phyloP scores from a whole-genome alignment of 2,329 filamentous ascomycete species.

The Alternaria gaisen region DNA sequence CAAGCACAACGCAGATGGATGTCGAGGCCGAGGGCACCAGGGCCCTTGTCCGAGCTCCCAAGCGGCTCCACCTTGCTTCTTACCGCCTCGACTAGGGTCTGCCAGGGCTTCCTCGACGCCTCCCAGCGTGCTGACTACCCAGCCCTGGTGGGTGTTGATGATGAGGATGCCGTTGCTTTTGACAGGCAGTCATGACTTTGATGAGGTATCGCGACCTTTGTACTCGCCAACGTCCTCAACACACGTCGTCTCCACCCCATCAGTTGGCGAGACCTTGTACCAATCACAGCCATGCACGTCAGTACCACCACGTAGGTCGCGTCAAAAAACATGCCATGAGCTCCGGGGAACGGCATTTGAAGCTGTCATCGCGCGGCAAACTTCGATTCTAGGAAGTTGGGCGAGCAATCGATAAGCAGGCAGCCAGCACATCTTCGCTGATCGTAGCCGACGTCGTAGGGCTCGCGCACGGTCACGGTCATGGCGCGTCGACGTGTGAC shows the following conservation, averaged over 20 bases:
- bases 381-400: slow-evolving; percentile 6
- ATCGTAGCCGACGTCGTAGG: not conserved
- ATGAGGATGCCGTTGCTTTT: not conserved
- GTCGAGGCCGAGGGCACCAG: slow-evolving; percentile 8
- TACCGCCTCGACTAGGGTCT: slow-evolving; percentile 20
- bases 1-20: slow-evolving; percentile 17
- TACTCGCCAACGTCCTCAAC: slow-evolving; percentile 13
- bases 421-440: slow-evolving; percentile 3
- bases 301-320: slow-evolving; percentile 24
- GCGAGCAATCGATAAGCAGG: not conserved
- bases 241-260: slow-evolving; percentile 5
- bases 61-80: slow-evolving; percentile 21
- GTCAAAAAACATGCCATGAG: slow-evolving; percentile 14
- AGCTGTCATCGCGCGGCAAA: not conserved
- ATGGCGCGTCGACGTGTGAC: slow-evolving; percentile 22
- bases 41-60: slow-evolving; percentile 10
- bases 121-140: not conserved
- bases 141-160: not conserved
- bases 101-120: slow-evolving; percentile 3
- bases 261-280: not conserved
- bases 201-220: not conserved
- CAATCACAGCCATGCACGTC: slow-evolving; percentile 31
- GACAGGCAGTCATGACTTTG: not conserved
- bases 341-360: not conserved
- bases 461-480: slow-evolving; percentile 9